phyloP scores from a whole-genome alignment of 352 stramenopile species.

The Saprolegnia parasitica region DNA sequence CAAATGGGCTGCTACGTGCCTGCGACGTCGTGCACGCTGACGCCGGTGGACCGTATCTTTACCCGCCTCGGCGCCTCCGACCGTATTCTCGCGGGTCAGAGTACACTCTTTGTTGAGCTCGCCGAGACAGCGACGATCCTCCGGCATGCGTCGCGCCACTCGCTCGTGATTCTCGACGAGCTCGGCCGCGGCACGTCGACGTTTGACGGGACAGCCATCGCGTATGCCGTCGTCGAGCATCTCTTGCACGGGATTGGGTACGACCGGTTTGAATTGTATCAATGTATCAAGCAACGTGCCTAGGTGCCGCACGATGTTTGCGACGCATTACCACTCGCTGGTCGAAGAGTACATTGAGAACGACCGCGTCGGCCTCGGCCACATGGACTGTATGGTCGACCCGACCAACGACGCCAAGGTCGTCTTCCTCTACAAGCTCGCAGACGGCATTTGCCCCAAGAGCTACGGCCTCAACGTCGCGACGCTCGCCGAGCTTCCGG shows the following conservation, averaged over 20 bases:
- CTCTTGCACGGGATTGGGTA: slow-evolving; percentile 56
- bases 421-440: slow-evolving; percentile 99
- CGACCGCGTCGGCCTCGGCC: slow-evolving; percentile 55
- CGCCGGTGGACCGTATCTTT: slow-evolving; percentile 98
- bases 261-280: not conserved
- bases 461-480: slow-evolving; percentile 99
- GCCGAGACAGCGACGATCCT: slow-evolving; percentile 98
- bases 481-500: slow-evolving; percentile 94
- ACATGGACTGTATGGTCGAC: slow-evolving; percentile 83
- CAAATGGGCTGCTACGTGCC: slow-evolving; percentile 99
- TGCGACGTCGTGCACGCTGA: slow-evolving; percentile 90
- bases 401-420: slow-evolving; percentile 89
- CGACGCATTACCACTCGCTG: slow-evolving; percentile 98
- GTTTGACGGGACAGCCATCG: slow-evolving; percentile 98
- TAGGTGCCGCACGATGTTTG: slow-evolving; percentile 96
- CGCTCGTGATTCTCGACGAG: slow-evolving; percentile 98
- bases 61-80: slow-evolving; percentile 98
- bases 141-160: slow-evolving; percentile 91
- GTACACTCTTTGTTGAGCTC: slow-evolving; percentile 99
- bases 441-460: slow-evolving; percentile 94
- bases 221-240: slow-evolving; percentile 95
- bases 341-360: slow-evolving; percentile 73
- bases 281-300: slow-evolving; percentile 34
- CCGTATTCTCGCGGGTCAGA: slow-evolving; percentile 96
- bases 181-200: slow-evolving; percentile 98